Conservation (phyloP, 805 yeast genomes). For the Schizosaccharomyces osmophilus region DNA sequence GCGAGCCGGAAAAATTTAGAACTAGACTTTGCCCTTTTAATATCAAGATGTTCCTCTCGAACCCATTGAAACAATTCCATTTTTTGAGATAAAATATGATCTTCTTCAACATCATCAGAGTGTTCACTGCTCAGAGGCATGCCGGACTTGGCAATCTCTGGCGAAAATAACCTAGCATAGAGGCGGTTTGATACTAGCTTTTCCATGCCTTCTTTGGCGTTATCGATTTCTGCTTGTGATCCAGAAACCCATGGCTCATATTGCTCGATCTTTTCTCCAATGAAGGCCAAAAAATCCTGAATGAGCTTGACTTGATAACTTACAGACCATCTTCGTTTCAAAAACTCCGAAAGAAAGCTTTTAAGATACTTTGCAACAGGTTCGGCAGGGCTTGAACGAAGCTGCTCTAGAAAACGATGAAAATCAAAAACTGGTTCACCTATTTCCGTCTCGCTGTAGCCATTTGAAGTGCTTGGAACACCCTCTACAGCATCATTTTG, state of each 20-base stretch:
- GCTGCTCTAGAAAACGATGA: constrained; percentile 47
- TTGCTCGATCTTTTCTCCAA: constrained; percentile 26
- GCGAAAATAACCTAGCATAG: constrained; percentile 57
- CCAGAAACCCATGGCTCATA: constrained; percentile 55
- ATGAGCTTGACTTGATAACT: constrained; percentile 59
- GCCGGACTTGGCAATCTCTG: constrained; percentile 20
- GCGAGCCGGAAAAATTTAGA: constrained; percentile 28
- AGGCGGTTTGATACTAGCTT: constrained; percentile 75
- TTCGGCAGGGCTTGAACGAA: constrained; percentile 55
- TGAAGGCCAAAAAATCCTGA: constrained; percentile 36
- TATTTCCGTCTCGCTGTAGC: not conserved
- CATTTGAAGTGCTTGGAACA: not conserved
- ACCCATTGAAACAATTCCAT: constrained; percentile 47
- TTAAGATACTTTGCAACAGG: constrained; percentile 69
- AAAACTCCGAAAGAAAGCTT: constrained; percentile 60
- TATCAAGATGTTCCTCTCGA: constrained; percentile 51
- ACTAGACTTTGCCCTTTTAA: constrained; percentile 13
- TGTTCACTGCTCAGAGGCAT: constrained; percentile 19
- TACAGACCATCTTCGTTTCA: constrained; percentile 41
- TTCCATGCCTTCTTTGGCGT: constrained; percentile 77
- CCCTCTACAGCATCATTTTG: not conserved
- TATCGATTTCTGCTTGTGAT: constrained; percentile 33
- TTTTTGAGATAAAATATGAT: constrained; percentile 26
- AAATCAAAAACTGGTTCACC: constrained; percentile 35
- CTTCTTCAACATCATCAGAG: constrained; percentile 37